Base-by-base conservation (phyloP, 1,284 basidiomycete species). In the Leccinum griseonigrum region DNA sequence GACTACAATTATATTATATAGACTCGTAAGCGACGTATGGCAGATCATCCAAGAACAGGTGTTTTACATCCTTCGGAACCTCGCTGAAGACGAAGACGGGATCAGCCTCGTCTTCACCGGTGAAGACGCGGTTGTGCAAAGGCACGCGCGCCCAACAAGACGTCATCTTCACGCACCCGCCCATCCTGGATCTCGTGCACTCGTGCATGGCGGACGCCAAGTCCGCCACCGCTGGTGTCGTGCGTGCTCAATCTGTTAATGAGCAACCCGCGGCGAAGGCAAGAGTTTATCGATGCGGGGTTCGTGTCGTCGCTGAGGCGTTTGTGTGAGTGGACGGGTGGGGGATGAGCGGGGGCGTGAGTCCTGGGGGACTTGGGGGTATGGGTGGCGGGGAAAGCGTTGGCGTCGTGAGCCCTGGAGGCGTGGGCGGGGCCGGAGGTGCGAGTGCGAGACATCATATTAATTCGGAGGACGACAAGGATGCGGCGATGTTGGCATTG, bases 21-120 rank as follows among this genome's bases (percentile, higher is more conserved):
- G 86, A 32, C 74, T 86, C 32, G 71, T 86, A 1, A 69, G 74
- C 11, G 83, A 88, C 61, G 53, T 79, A 26, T 26, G 22, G 22
- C 22, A 0, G 82, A 86, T 57, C 67, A 74, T 90, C 3, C 85
- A 85, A 68, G 90, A 91, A 67, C 90, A 92, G 67, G 85, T 84
- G 0, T 79, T 87, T 63, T 82, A 83, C 62, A 78, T 90, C 32
- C 66, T 88, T 7, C 78, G 83, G 9, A 90, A 92, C 68, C 71
- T 91, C 11, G 81, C 86, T 0, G 85, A 86, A 61, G 77, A 82
- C 60, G 83, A 86, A 57, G 79, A 81, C 7, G 85, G 87, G 18
- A 80, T 89, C n/a, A 78, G 81, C 14, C 74, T 89, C 63, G 71
- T 89, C 7, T 84, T 87, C 61, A 71, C 75, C 13, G 80, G 82